phyloP scores from a whole-genome alignment of 2,329 filamentous ascomycete genomes.

The Metarhizium sp. region DNA sequence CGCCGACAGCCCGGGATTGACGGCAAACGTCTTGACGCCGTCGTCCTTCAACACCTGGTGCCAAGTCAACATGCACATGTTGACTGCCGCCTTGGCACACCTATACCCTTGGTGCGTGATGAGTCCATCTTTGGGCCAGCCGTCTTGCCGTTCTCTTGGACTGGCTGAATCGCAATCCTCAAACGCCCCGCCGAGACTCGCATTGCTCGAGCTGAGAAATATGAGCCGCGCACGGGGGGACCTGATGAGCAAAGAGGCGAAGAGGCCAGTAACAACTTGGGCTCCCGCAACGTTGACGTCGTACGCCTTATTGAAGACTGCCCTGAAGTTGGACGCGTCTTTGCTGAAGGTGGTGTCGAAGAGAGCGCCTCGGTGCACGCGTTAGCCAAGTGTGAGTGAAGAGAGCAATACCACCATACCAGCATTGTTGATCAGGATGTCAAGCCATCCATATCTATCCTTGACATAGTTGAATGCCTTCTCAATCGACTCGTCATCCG shows the following conservation, averaged over 20 bases:
- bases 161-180: conserved; percentile 14
- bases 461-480: conserved; percentile 32
- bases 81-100: conserved; percentile 17
- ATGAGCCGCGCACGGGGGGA: conserved; percentile 33
- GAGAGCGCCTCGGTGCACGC: conserved; percentile 23
- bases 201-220: conserved; percentile 34
- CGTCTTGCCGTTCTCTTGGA: conserved; percentile 19
- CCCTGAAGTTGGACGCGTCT: neutral
- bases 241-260: conserved; percentile 34
- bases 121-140: conserved; percentile 43
- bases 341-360: conserved; percentile 27
- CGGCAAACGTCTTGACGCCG: conserved; percentile 37
- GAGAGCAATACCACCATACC: conserved; percentile 21
- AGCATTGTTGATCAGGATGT: conserved; percentile 49
- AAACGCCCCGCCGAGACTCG: conserved; percentile 24
- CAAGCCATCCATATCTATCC: conserved; percentile 33
- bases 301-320: conserved; percentile 33
- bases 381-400: neutral
- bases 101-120: conserved; percentile 19
- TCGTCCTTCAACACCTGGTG: conserved; percentile 32
- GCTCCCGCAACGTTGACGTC: conserved; percentile 41
- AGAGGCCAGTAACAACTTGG: conserved; percentile 28
- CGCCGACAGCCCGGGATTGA: conserved; percentile 39
- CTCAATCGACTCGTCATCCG: conserved; percentile 41
- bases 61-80: conserved; percentile 33